Conservation (phyloP, 164 flowering plant genomes). For the Litsea cubeba region DNA sequence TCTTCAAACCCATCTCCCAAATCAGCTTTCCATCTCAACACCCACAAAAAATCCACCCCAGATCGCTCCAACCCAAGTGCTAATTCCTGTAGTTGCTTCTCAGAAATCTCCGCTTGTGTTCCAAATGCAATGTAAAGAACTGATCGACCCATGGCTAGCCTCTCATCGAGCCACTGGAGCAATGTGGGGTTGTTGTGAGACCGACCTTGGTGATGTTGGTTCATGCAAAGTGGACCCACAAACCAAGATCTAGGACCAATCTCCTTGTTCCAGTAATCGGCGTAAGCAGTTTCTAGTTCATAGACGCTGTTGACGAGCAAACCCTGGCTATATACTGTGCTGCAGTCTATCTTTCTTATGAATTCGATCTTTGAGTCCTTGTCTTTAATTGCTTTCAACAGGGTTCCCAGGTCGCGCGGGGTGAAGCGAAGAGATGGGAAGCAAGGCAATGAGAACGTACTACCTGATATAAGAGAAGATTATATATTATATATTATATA, state of each 20-base stretch:
- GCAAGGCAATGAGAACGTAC: constrained; percentile 13
- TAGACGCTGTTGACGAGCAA: constrained; percentile 22
- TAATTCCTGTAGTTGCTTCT: constrained; percentile 18
- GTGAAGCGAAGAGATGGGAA: constrained; percentile 6
- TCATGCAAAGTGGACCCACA: constrained; percentile 29
- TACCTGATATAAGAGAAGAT: too few species aligned
- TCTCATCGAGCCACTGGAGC: constrained; percentile 18
- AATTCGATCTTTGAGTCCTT: constrained; percentile 7
- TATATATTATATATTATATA: too few species aligned
- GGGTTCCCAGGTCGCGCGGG: constrained; percentile 14
- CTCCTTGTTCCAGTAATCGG: constrained; percentile 14
- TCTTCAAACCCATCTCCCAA: constrained; percentile 15
- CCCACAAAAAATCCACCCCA: constrained; percentile 18
- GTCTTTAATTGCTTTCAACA: constrained; percentile 1
- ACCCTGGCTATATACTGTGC: constrained; percentile 11
- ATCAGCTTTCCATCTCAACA: constrained; percentile 5
- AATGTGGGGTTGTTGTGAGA: not conserved
- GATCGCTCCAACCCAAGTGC: constrained; percentile 19
- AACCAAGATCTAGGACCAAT: constrained; percentile 16
- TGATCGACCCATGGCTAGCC: not conserved
- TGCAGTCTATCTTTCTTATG: not conserved
- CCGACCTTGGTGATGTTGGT: not conserved
- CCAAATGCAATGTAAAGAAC: constrained; percentile 24
- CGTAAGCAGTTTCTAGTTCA: constrained; percentile 17
- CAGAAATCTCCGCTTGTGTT: constrained; percentile 14